Percentiles rank a stretch among this genome's conserved stretches.
Evolutionary conservation across 768 basidiomycete genomes (phyloP).

Genomic region (Boletus reticuloceps): DNA sequence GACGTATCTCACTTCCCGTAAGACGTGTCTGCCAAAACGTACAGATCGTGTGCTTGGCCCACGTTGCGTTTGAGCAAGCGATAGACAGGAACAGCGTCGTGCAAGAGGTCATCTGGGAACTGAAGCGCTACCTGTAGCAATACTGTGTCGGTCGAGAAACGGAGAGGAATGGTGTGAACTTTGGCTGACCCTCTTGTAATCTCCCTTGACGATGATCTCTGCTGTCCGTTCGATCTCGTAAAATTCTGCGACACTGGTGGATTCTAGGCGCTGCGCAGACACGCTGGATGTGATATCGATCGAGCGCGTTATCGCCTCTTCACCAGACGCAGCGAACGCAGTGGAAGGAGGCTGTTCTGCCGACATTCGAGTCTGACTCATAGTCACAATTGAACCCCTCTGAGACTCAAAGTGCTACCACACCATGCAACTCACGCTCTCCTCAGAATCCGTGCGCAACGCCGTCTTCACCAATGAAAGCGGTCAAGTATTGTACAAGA

Average conservation of each 20-base stretch:
- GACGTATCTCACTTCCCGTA: constrained; percentile 74
- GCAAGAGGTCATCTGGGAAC: constrained; percentile 92
- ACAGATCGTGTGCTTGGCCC: constrained; percentile 55
- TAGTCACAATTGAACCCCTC: not conserved
- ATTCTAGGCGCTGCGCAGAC: constrained; percentile 29
- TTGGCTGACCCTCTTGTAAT: constrained; percentile 65
- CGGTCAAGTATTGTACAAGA: constrained; percentile 32
- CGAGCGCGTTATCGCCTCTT: constrained; percentile 59
- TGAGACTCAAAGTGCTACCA: not conserved
- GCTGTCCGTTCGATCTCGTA: constrained; percentile 76
- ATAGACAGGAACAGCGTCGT: constrained; percentile 83
- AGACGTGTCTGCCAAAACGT: constrained; percentile 95
- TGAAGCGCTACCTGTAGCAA: constrained; percentile 77
- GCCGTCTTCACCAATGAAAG: constrained; percentile 20
- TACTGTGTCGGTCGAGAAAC: not conserved
- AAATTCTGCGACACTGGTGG: constrained; percentile 52
- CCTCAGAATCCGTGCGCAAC: constrained; percentile 22
- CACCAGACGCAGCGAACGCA: constrained; percentile 54
- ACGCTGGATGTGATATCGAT: constrained; percentile 46
- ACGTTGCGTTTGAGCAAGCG: constrained; percentile 55
- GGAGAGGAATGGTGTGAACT: not conserved
- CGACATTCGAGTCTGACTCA: constrained; percentile 9
- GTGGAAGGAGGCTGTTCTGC: constrained; percentile 4
- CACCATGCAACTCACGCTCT: constrained; percentile 23
- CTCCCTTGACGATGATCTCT: constrained; percentile 53